Conservation (phyloP, 208 protist species). For the Crithidia brevicula region DNA sequence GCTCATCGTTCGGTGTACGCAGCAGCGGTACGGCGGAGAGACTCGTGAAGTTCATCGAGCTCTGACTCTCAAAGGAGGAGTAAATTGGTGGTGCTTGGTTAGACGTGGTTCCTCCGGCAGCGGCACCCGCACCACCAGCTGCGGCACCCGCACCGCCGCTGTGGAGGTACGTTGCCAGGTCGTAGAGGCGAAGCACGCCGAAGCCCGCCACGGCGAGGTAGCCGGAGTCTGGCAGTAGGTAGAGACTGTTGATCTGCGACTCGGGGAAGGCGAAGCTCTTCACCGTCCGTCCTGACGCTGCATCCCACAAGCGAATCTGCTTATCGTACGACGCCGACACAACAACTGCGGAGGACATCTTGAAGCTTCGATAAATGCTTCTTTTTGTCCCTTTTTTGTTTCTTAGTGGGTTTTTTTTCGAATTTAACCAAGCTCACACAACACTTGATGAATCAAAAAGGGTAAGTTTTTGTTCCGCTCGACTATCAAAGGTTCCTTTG, state of each 20-base stretch:
- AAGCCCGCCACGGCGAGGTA: slow-evolving; percentile 77
- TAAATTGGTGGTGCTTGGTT: slow-evolving; percentile 56
- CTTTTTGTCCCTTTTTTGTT: background rate
- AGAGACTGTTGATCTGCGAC: slow-evolving; percentile 83
- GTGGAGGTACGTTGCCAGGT: slow-evolving; percentile 16
- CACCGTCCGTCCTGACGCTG: slow-evolving; percentile 64
- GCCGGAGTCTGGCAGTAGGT: slow-evolving; percentile 52
- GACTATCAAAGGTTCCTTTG: no score
- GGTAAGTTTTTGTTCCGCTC: no score
- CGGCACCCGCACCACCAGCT: no score
- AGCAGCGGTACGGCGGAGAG: slow-evolving; percentile 63
- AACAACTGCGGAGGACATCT: slow-evolving; percentile 48
- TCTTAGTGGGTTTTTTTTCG: no score
- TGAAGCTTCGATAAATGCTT: background rate
- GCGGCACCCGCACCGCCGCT: slow-evolving; percentile 2
- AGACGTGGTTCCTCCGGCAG: background rate
- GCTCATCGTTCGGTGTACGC: slow-evolving; percentile 13
- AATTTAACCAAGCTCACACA: no score
- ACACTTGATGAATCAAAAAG: no score
- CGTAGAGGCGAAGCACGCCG: slow-evolving; percentile 72
- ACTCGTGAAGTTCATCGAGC: slow-evolving; percentile 86
- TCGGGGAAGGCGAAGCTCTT: slow-evolving; percentile 78
- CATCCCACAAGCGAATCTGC: slow-evolving; percentile 87
- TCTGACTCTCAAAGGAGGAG: slow-evolving; percentile 71
- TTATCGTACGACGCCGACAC: slow-evolving; percentile 89